These are phyloP conservation scores for Xylaria sp. DNA, from an alignment of 2,329 filamentous ascomycete species.

Conservation along the genomic window DNA sequence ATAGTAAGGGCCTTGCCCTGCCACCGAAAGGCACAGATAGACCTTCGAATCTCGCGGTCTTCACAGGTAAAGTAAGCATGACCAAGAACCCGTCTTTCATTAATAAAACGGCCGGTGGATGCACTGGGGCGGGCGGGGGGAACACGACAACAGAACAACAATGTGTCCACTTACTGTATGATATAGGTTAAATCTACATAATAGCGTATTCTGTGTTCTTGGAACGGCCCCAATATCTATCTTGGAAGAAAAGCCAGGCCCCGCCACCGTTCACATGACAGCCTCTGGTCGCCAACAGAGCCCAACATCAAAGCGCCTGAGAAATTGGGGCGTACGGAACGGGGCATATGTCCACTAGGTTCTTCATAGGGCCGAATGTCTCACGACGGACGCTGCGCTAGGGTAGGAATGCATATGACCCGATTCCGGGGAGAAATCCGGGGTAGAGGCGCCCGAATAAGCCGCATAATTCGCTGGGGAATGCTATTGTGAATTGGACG, in stretches of 20 bases:
- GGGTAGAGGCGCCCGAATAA: conserved; percentile 2
- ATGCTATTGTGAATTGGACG: not conserved
- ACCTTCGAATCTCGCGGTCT: not conserved
- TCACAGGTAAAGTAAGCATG: not conserved
- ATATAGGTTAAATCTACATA: too few relatives aligned
- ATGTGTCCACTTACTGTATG: not conserved
- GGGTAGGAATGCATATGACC: not conserved
- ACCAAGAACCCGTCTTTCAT: not conserved
- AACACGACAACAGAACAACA: not conserved
- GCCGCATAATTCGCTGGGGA: not conserved
- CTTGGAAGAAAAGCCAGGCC: not conserved
- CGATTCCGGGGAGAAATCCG: conserved; percentile 20
- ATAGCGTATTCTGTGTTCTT: too few relatives aligned
- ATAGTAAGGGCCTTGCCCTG: not conserved
- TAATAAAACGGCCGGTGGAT: not conserved
- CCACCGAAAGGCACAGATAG: not conserved
- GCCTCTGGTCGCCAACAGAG: not conserved
- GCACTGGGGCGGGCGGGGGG: not conserved
- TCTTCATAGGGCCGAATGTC: conserved; percentile 27
- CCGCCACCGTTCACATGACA: not conserved
- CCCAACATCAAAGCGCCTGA: not conserved
- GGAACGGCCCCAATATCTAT: not conserved
- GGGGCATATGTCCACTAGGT: not conserved
- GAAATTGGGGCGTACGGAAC: not conserved
- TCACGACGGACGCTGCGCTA: not conserved